These are phyloP conservation scores for Linderina pennispora DNA, from an alignment of 192 early-diverging fungal genomes.

Conservation along the genomic window DNA sequence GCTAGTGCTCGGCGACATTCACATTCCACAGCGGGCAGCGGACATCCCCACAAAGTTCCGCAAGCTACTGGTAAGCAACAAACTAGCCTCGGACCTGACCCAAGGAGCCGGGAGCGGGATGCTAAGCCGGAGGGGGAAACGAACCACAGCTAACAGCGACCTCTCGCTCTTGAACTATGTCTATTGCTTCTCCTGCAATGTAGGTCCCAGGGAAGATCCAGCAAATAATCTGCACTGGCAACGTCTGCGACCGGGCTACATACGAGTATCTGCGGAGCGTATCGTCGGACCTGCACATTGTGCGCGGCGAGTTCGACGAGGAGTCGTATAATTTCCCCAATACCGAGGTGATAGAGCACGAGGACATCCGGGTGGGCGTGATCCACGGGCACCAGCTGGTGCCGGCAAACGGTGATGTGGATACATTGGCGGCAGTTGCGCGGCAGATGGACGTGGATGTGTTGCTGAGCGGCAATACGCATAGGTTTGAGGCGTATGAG, in stretches of 20 bases:
- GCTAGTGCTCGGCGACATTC: conserved; percentile 88
- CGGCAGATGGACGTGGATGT: conserved; percentile 91
- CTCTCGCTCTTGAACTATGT: too few relatives aligned
- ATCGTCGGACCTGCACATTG: conserved; percentile 65
- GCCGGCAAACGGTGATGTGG: conserved; percentile 51
- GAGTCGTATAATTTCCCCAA: conserved; percentile 45
- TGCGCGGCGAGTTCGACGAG: conserved; percentile 83
- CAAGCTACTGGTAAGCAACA: conserved; percentile 78
- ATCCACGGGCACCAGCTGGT: conserved; percentile 86
- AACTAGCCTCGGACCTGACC: background rate
- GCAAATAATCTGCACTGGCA: conserved; percentile 90
- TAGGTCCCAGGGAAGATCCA: conserved; percentile 93
- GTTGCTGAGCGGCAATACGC: conserved; percentile 80
- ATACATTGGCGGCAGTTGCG: conserved; percentile 68
- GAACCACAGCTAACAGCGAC: too few relatives aligned
- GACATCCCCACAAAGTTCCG: conserved; percentile 90
- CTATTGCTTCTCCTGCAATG: too few relatives aligned
- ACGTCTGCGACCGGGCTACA: conserved; percentile 74
- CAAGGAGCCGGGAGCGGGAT: background rate
- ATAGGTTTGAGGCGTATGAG: conserved; percentile 89
- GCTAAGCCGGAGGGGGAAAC: background rate
- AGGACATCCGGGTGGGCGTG: conserved; percentile 63
- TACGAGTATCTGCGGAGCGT: conserved; percentile 85
- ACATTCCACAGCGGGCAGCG: conserved; percentile 87
- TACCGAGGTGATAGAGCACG: conserved; percentile 60